Conservation (phyloP, 495 filamentous ascomycete genomes). For the Trypethelium eluteriae region DNA sequence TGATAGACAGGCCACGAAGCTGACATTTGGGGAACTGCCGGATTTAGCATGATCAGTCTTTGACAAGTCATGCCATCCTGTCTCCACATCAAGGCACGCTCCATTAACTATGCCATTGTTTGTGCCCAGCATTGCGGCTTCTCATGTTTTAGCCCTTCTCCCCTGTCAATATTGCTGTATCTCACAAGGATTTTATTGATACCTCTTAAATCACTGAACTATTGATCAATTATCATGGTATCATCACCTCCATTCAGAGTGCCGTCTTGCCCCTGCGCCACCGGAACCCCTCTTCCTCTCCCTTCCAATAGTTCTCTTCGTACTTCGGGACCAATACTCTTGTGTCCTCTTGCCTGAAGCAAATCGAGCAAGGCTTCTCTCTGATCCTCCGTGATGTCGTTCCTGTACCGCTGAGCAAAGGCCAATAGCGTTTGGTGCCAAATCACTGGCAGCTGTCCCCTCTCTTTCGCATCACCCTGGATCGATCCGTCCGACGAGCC, state of each 20-base stretch:
- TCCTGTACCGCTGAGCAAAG: constrained; percentile 89
- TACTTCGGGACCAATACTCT: constrained; percentile 82
- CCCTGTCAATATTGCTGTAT: background rate
- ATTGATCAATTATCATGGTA: constrained; percentile 53
- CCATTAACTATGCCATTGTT: background rate
- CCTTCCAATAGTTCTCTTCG: constrained; percentile 84
- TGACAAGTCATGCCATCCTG: background rate
- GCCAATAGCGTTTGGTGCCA: constrained; percentile 86
- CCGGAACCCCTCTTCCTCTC: constrained; percentile 66
- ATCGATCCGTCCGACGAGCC: constrained; percentile 36
- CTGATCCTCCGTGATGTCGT: constrained; percentile 89
- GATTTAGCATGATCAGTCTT: background rate
- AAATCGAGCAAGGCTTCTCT: constrained; percentile 86
- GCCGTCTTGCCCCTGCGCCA: constrained; percentile 49
- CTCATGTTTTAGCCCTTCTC: background rate
- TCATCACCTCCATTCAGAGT: constrained; percentile 68
- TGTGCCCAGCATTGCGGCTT: background rate
- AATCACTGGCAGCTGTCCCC: constrained; percentile 65
- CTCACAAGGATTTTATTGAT: no score
- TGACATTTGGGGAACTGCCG: constrained; percentile 1
- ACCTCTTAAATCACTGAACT: background rate
- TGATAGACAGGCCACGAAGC: background rate
- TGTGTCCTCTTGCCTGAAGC: constrained; percentile 77
- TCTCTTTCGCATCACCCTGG: constrained; percentile 41
- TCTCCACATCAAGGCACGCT: background rate